Base-by-base conservation (phyloP, 2,329 filamentous ascomycete species). In the Clonostachys rhizophaga region DNA sequence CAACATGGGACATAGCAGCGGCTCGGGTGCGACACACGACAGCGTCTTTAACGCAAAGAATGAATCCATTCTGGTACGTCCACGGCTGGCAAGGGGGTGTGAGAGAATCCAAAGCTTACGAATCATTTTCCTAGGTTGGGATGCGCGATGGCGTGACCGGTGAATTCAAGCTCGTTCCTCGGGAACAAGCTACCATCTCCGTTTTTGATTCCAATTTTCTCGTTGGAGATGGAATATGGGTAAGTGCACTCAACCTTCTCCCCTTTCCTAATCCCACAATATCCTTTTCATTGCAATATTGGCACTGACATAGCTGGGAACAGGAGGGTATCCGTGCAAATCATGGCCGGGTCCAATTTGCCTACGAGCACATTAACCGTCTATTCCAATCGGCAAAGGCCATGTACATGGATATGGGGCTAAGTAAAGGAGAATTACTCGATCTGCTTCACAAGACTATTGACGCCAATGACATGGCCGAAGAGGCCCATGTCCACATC, bases 191-290 rank as follows among this genome's bases (percentile, higher is more conserved):
- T 6, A 46, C 50, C 10, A 53, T 59, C 2, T 60, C 58, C 2
- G 58, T 60, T 4, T 60, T 60, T 47, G 58, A 60, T 52, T 59
- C 57, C 5, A 58, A 54, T 43, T 60, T 60, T 10, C 52, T 60
- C 1, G 48, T 60, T 14, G 58, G 58, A 5, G 58, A 60, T 45
- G 58, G 58, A 4, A 60, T 60, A 6, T 60, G 43, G 58, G 56
- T 57, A 45, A 30, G 48, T 43, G 5, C 12, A 30, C 24, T 10
- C 24, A 10, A 10, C 9, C 8, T 10, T 30, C 24, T 5, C 24
- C 24, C 24, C 24, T 30, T 30, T 30, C 24, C 9, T 30, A 8
- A 2, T 10, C 24, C 8, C 9, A 10, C 5, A 14, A 17, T 4
- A 20, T 17, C 9, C 13, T 5, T 42, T 11, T 9, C 2, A 11